Conservation (phyloP, 2,329 filamentous ascomycete genomes). For the Apiospora saccharicola region DNA sequence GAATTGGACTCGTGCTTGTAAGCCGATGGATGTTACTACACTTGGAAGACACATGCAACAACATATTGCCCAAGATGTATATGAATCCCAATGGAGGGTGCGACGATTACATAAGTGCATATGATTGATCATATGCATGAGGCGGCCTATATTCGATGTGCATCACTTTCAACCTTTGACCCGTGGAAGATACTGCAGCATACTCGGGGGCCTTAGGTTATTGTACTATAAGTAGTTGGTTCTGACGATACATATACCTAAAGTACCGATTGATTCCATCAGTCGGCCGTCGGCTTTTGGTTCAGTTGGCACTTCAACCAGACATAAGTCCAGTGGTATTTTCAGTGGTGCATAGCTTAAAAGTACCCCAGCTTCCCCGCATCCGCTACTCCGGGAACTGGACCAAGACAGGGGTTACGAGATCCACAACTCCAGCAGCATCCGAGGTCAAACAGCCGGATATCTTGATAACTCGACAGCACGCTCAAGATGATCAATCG, state of each 20-base stretch:
- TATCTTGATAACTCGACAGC: not conserved
- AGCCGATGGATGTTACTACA: not conserved
- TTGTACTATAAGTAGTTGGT: not conserved
- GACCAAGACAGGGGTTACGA: not conserved
- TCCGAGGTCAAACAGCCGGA: not conserved
- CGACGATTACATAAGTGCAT: not conserved
- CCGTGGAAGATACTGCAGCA: no score
- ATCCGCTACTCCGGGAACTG: constrained; percentile 26
- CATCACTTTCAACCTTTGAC: not conserved
- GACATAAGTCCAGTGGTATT: not conserved
- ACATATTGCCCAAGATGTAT: not conserved
- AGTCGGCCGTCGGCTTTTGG: no score
- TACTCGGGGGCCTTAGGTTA: not conserved
- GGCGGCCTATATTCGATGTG: not conserved
- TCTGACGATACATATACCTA: no score
- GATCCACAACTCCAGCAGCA: constrained; percentile 18
- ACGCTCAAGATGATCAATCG: not conserved
- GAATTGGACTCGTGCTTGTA: not conserved
- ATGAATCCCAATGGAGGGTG: constrained; percentile 4
- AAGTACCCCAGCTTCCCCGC: constrained; percentile 25
- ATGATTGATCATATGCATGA: not conserved
- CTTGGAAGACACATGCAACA: not conserved
- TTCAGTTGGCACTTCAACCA: no score
- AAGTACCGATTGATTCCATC: no score
- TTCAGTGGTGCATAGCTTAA: not conserved